Base-by-base conservation (phyloP, 2,329 filamentous ascomycete species). In the Venturia carpophila region DNA sequence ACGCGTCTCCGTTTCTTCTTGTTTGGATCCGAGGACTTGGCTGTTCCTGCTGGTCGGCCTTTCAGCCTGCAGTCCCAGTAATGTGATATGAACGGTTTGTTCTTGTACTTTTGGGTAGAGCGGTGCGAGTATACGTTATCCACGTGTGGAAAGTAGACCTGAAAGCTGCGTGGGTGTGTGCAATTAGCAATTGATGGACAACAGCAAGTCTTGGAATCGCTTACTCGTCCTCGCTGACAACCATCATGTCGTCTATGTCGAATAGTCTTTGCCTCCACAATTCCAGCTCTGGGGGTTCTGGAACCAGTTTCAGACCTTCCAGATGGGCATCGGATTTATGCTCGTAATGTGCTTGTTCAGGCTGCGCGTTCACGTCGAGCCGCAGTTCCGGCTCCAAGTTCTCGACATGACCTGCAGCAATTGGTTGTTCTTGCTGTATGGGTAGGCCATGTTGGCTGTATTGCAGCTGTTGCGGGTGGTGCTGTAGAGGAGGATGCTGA, bases 21-120 rank as follows among this genome's bases (percentile, higher is more conserved):
- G 73, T 85, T 87, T 0, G 90, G 89, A 70, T 92, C 89, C 60
- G 89, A 85, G 0, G 88, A 90, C 73, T 92, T 92, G 66, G 88
- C 87, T 4, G 89, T 92, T 39, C 90, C 90, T 0, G 89, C 86
- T 0, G 89, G 89, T 0, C 90, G 83, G 30, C 90, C 90, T 76
- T 92, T 92, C 71, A 92, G 82, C 42, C 90, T 84, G 71, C 90
- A 93, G 76, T 92, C 90, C 87, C 88, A 92, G 75, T 92, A 93
- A 75, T 92, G 89, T 1, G 88, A 91, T 64, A 91, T 82, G 69
- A 92, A 90, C n/a, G 88, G 87, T 70, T 90, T 91, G 71, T 87
- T 87, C 77, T 92, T 92, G 75, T 92, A 91, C 64, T 82, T 82
- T 73, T 92, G 90, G 2, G 89, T 92, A 1, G 89, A 92, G 67